Percentiles rank a stretch among this genome's conserved stretches.
These are phyloP conservation scores for Tetrahymena thermophila DNA, from an alignment of 73 alveolate genomes.

Conservation along the genomic window DNA sequence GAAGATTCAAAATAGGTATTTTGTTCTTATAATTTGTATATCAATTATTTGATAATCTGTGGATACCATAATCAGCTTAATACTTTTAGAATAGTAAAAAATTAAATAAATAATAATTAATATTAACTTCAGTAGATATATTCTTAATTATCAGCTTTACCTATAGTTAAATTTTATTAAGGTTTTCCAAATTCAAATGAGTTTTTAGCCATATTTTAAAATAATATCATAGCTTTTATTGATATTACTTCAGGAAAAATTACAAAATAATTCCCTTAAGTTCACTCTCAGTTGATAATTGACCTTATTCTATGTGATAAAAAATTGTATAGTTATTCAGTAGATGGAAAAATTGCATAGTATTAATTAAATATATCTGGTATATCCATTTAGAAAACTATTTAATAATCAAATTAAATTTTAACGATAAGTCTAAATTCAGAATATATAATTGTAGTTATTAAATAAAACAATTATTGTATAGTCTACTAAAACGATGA, in stretches of 20 bases:
- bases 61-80: not conserved
- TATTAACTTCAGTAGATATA: not conserved
- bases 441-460: not conserved
- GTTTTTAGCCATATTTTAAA: too few relatives aligned
- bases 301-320: too few relatives aligned
- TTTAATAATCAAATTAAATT: not conserved
- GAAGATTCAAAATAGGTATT: not conserved
- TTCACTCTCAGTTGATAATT: not conserved
- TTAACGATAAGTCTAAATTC: too few relatives aligned
- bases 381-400: too few relatives aligned
- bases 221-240: not conserved
- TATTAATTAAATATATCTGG: not conserved
- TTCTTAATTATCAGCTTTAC: too few relatives aligned
- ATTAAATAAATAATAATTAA: too few relatives aligned
- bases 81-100: too few relatives aligned
- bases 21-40: not conserved
- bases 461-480: not conserved
- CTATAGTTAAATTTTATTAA: not conserved
- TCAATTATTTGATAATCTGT: not conserved
- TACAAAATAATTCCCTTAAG: not conserved
- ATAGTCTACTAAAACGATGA: not conserved
- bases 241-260: not conserved
- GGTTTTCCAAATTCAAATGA: not conserved
- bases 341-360: not conserved
- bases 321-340: not conserved